phyloP scores from a whole-genome alignment of 345 rosid genomes.

The Hibiscus tridactylites region DNA sequence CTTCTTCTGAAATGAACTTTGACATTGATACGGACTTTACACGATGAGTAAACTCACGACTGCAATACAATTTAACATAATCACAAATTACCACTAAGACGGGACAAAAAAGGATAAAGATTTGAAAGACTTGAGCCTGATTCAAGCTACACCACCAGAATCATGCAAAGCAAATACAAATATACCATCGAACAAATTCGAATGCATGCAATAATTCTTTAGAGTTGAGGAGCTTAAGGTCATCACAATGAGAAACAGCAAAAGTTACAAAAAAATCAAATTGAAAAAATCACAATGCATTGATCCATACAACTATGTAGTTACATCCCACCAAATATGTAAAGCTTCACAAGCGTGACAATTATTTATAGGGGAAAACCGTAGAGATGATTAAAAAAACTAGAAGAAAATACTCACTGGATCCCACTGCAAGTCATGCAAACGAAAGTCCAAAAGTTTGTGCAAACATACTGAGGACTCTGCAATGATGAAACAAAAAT shows the following conservation, averaged over 20 bases:
- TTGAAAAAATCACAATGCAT: no score
- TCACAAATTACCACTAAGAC: slow-evolving; percentile 5
- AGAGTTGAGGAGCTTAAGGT: no score
- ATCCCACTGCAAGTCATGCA: slow-evolving; percentile 92
- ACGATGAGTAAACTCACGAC: slow-evolving; percentile 98
- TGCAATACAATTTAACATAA: slow-evolving; percentile 21
- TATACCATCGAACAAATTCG: no score
- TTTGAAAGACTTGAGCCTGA: background rate
- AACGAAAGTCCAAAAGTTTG: slow-evolving; percentile 89
- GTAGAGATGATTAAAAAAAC: background rate
- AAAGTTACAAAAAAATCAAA: no score
- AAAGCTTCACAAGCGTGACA: no score
- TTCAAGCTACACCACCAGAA: no score
- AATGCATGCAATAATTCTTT: no score
- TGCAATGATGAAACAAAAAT: slow-evolving; percentile 28
- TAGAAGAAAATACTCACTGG: slow-evolving; percentile 57
- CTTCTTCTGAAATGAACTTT: slow-evolving; percentile 89
- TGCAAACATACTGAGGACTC: slow-evolving; percentile 97
- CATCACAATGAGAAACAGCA: no score
- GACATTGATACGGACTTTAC: slow-evolving; percentile 99
- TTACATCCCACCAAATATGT: no score
- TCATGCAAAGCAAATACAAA: no score
- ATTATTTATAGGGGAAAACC: background rate
- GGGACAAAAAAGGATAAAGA: slow-evolving; percentile 9
- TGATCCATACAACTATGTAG: no score